Evolutionary conservation across 2,329 filamentous ascomycete genomes (phyloP), one percentile per base, ranked within the genome.

Genomic region (Xylaria multiplex): DNA sequence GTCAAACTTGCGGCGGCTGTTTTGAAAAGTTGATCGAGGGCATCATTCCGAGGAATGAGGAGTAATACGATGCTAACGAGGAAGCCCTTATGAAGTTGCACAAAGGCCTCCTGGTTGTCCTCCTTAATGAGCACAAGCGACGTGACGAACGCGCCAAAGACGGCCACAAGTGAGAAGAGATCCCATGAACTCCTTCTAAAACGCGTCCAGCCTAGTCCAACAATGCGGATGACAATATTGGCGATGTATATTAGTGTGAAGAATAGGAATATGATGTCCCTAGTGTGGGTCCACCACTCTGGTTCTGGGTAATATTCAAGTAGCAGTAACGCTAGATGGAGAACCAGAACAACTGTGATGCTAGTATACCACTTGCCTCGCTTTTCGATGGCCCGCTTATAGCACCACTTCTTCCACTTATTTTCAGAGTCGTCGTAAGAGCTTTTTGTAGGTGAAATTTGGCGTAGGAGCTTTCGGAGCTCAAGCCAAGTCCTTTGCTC

Each of bases 401-500:
- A 97, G 77, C 95, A 98, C 93, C 94, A 97, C 76, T 91, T 90
- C 79, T 93, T 93, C 90, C 93, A 96, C 62, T 86, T 88, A 70
- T 89, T 88, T 76, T 89, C 89, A 43, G 89, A 90, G 61, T 92
- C 92, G 59, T 90, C 88, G 58, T 94, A 92, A 2, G 95, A 95
- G 69, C 93, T 91, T 78, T 97, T 98, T 0, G 96, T 97, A 3
- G 96, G 96, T 3, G 94, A 95, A 11, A 99, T 93, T 77, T 98
- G 96, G 58, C 93, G 88, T 45, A 99, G 83, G 27, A 97, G 84
- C 79, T 99, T 99, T 64, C 96, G 88, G 71, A 99, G 80, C 78
- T 99, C 96, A 14, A 99, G 86, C 96, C 96, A 99, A 0, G 95
- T 97, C 72, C 96, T 90, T 77, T 99, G 96, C 74, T 99, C 96